Conservation (phyloP, 148 eudicot species). For the Cornus suecica region DNA sequence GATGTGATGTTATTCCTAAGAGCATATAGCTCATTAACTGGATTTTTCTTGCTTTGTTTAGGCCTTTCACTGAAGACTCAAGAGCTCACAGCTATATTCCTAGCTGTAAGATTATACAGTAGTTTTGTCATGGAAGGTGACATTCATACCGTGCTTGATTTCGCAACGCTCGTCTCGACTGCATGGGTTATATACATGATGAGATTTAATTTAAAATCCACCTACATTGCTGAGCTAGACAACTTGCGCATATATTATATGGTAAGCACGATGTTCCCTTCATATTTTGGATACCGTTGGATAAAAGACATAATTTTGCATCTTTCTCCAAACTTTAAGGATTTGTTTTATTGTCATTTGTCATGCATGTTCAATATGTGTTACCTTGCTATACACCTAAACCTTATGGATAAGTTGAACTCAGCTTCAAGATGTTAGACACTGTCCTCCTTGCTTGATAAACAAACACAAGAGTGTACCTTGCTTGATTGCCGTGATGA, state of each 20-base stretch:
- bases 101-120: conserved; percentile 47
- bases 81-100: conserved; percentile 76
- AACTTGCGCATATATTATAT: conserved; percentile 56
- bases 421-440: no score
- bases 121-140: conserved; percentile 51
- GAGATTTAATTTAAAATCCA: conserved; percentile 58
- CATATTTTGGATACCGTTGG: neutral
- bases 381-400: no score
- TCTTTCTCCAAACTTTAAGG: no score
- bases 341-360: no score
- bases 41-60: conserved; percentile 16
- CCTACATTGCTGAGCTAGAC: conserved; percentile 66
- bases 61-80: conserved; percentile 85
- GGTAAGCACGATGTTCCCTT: conserved; percentile 35
- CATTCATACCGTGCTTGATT: conserved; percentile 64
- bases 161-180: conserved; percentile 53
- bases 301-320: no score
- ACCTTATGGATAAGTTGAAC: no score
- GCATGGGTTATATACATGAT: conserved; percentile 91
- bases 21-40: neutral
- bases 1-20: neutral
- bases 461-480: no score
- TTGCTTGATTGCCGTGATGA: neutral
- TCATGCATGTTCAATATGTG: no score
- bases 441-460: no score